Evolutionary conservation across 345 rosid genomes (phyloP), one percentile per base, ranked within the genome.

Genomic region (Aethionema arabicum): DNA sequence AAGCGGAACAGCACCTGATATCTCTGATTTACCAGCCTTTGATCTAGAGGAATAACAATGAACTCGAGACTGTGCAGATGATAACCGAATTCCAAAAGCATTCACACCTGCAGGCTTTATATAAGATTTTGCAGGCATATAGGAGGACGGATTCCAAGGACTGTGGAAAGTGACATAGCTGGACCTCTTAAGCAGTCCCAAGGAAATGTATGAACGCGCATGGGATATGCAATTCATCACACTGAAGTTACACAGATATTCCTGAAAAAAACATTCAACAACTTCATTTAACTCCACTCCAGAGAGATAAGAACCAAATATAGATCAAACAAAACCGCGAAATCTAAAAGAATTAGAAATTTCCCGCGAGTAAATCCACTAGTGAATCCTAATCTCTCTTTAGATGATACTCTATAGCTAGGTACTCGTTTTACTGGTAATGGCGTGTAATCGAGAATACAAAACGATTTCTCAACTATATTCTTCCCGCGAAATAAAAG

Each of bases 181-280:
- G 10, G 80, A 75, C 54, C 81, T 72, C 59, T 73, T 75, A 21
- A 82, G 50, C 5, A 86, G 50, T 21, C 78, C 67, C 55, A 78
- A 53, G 2, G 80, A 77, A 7, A 88, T 62, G 55, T 61, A 81
- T 6, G 84, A 78, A 67, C 84, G 77, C 30, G 77, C 76, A 15
- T 79, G 88, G 29, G 74, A 83, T 33, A 86, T 52, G 73, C 82
- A 78, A 49, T 47, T 84, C 90, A 85, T 84, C 60, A 72, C 75
- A 49, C 43, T 32, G 27, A 30, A 47, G 65, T n/a, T 1, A 29
- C 31, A 43, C 38, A 51, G 48, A 38, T 41, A 53, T 57, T 46
- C 10, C 60, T 63, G 50, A 33, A 40, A 32, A 12, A n/a, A 16
- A 14, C 63, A 45, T 4, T 1, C 39, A 49, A 58, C 16, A 63